Evolutionary conservation across 23 red algal genomes (phyloP).

Genomic region (Gracilariopsis chorda): DNA sequence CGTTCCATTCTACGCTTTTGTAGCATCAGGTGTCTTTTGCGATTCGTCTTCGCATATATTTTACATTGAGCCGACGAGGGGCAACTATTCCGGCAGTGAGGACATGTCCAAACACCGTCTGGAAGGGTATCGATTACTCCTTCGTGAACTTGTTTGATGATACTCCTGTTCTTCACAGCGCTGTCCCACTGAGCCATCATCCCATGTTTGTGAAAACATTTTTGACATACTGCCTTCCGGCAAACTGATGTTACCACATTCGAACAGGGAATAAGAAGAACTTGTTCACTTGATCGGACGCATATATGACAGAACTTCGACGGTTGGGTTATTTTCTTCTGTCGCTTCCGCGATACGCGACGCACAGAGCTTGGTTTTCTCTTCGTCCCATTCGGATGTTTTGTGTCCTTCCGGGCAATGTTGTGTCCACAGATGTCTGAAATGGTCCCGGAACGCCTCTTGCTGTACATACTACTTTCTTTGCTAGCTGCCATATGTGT

Average conservation of each 20-base stretch:
- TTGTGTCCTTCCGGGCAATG: background rate
- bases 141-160: conserved; percentile 20
- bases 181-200: conserved; percentile 19
- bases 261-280: conserved; percentile 32
- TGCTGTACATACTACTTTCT: background rate
- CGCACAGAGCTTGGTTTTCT: background rate
- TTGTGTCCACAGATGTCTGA: conserved; percentile 12
- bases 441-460: background rate
- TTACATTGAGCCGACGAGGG: conserved; percentile 50
- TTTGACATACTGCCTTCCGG: conserved; percentile 50
- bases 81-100: conserved; percentile 36
- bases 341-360: background rate
- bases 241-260: conserved; percentile 43
- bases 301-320: conserved; percentile 67
- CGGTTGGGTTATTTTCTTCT: conserved; percentile 44
- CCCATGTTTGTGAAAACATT: conserved; percentile 62
- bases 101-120: conserved; percentile 38
- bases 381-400: conserved; percentile 1
- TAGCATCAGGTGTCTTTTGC: conserved; percentile 39
- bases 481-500: background rate
- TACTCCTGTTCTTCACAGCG: conserved; percentile 9
- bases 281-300: conserved; percentile 40
- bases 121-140: conserved; percentile 2
- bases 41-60: conserved; percentile 61
- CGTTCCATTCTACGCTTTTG: conserved; percentile 35